Conservation (phyloP, 176 grass and related monocot genomes). For the Carex myosuroides region DNA sequence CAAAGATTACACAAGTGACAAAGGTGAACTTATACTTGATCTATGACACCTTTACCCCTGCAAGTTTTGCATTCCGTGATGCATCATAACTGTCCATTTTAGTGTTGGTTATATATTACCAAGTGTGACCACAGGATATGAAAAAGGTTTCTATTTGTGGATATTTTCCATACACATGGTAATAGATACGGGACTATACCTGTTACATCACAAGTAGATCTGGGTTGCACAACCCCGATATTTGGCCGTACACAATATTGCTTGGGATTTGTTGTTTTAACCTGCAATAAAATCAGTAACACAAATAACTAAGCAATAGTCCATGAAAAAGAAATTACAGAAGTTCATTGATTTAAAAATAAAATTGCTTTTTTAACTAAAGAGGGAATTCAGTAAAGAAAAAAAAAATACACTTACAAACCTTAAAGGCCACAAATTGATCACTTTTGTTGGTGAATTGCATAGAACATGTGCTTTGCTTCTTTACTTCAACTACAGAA, state of each 20-base stretch:
- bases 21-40: background rate
- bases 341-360: background rate
- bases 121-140: background rate
- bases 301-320: background rate
- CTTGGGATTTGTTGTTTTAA: conserved; percentile 99
- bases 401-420: conserved; percentile 20
- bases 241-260: conserved; percentile 96
- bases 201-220: conserved; percentile 75
- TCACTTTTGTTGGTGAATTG: conserved; percentile 92
- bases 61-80: background rate
- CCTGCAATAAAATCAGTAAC: conserved; percentile 24
- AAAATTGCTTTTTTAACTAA: background rate
- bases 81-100: background rate
- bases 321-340: conserved; percentile 4
- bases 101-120: background rate
- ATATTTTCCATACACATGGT: background rate
- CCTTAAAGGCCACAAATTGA: conserved; percentile 91
- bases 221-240: conserved; percentile 69
- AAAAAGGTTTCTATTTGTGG: background rate
- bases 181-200: conserved; percentile 29
- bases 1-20: background rate
- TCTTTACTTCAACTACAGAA: conserved; percentile 76
- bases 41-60: background rate
- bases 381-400: background rate
- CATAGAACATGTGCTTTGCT: conserved; percentile 94